Evolutionary conservation across 225 moss, liverwort and hornwort genomes (phyloP).

Genomic region (Antitrichia curtipendula): DNA sequence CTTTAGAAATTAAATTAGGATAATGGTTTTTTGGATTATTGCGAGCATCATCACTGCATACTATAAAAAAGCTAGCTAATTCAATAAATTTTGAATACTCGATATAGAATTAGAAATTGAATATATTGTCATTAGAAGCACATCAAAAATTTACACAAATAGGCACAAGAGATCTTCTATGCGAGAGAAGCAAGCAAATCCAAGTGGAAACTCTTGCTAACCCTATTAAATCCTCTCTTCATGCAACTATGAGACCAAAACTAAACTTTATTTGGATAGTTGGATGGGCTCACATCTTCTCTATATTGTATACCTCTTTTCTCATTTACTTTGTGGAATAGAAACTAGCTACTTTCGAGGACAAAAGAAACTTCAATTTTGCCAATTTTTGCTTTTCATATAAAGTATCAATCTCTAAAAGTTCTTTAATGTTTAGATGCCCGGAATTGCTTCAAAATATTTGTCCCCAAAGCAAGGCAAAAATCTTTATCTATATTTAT

Average conservation of each 20-base stretch:
- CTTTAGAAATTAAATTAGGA: neutral
- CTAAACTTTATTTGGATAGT: neutral
- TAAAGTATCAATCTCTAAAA: neutral
- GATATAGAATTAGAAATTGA: neutral
- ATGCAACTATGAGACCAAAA: neutral
- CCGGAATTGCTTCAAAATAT: neutral
- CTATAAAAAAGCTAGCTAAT: neutral
- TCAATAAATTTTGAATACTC: neutral
- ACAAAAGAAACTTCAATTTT: neutral
- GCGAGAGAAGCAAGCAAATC: rapidly evolving
- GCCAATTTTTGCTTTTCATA: neutral
- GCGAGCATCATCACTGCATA: neutral
- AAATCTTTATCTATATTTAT: neutral
- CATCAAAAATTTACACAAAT: neutral
- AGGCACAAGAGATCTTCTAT: neutral
- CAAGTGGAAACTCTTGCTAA: rapidly evolving
- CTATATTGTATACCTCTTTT: neutral
- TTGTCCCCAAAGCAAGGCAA: neutral
- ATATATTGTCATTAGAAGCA: neutral
- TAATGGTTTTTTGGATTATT: neutral
- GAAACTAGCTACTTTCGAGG: neutral
- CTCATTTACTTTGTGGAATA: neutral
- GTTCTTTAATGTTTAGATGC: neutral
- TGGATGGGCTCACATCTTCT: neutral
- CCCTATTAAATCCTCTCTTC: rapidly evolving